Evolutionary conservation across 202 grass and related monocot species (phyloP).

Genomic region (Setaria viridis): DNA sequence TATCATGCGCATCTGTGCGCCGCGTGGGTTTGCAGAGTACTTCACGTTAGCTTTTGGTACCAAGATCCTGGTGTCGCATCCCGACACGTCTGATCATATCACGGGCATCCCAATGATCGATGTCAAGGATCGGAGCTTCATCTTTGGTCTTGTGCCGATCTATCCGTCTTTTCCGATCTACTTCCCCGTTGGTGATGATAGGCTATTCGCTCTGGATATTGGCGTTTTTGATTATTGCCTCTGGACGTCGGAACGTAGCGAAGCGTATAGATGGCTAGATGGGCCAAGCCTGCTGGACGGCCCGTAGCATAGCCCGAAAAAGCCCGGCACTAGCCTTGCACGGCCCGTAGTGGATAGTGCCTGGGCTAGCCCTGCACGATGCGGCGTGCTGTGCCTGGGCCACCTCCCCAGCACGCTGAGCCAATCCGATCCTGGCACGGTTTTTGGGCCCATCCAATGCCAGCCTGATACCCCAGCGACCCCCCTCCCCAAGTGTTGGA

Average conservation of each 20-base stretch:
- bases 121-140: not conserved
- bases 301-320: too few relatives aligned
- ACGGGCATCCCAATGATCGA: not conserved
- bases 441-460: too few relatives aligned
- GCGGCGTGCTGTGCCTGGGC: too few relatives aligned
- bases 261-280: too few relatives aligned
- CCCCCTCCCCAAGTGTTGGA: too few relatives aligned
- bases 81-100: not conserved
- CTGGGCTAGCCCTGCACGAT: too few relatives aligned
- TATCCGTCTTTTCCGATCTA: not conserved
- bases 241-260: not conserved
- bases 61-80: not conserved
- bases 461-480: too few relatives aligned
- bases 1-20: not conserved
- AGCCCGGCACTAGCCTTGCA: too few relatives aligned
- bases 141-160: fast-evolving
- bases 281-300: too few relatives aligned
- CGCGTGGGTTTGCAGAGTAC: not conserved
- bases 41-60: not conserved
- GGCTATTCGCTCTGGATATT: not conserved
- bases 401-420: too few relatives aligned
- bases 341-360: too few relatives aligned
- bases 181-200: not conserved
- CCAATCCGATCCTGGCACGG: too few relatives aligned
- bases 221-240: not conserved